Percentiles rank a stretch among this genome's conserved stretches.
Conservation (phyloP, 371 early-diverging fungal species). For the Paramicrosporidium saccamoebae region DNA sequence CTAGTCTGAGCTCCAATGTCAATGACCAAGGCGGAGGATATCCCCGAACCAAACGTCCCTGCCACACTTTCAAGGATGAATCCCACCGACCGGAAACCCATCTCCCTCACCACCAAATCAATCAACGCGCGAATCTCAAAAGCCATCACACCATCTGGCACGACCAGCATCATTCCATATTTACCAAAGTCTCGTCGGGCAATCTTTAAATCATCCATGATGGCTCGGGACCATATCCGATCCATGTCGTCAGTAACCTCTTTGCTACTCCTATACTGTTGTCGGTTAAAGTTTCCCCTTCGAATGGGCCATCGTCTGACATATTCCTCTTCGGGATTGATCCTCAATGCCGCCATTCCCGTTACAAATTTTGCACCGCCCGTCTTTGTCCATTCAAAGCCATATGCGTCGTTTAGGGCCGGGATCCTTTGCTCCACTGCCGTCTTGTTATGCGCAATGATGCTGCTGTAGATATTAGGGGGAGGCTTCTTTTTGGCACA, state of each 20-base stretch:
- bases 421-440: conserved; percentile 23
- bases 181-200: conserved; percentile 13
- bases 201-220: conserved; percentile 30
- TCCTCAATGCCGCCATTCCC: background rate
- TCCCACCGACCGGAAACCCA: conserved; percentile 32
- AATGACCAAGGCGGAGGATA: conserved; percentile 47
- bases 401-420: conserved; percentile 63
- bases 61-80: conserved; percentile 42
- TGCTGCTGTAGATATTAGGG: conserved; percentile 28
- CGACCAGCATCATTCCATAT: conserved; percentile 28
- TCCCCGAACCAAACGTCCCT: conserved; percentile 58
- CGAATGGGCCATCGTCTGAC: conserved; percentile 22
- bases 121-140: conserved; percentile 20
- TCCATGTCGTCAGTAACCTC: conserved; percentile 33
- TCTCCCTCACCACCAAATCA: conserved; percentile 22
- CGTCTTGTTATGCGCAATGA: conserved; percentile 26
- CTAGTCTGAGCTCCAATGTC: conserved; percentile 69
- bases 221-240: conserved; percentile 29
- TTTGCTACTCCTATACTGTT: conserved; percentile 22
- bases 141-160: conserved; percentile 33
- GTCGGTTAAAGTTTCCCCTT: conserved; percentile 27
- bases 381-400: conserved; percentile 40
- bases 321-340: conserved; percentile 2
- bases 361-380: conserved; percentile 1
- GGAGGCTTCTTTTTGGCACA: conserved; percentile 35